phyloP scores from a whole-genome alignment of 1,284 basidiomycete species.

The Lentinula novae-zelandiae region DNA sequence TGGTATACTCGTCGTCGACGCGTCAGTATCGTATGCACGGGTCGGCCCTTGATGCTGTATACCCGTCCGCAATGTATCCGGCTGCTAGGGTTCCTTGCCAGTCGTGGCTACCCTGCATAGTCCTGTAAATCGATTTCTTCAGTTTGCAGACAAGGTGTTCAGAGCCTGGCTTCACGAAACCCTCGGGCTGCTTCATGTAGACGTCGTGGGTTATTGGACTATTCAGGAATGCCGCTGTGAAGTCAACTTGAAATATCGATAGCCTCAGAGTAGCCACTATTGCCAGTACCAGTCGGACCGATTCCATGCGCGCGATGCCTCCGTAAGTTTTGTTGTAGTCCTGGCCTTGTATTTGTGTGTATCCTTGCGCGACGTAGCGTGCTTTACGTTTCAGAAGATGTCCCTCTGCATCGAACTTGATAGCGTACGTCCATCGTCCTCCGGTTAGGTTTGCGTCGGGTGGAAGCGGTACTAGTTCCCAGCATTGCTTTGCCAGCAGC shows the following conservation, averaged over 20 bases:
- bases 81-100: slow-evolving; percentile 35
- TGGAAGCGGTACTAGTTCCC: background rate
- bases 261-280: background rate
- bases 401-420: slow-evolving; percentile 24
- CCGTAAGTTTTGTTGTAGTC: background rate
- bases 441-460: background rate
- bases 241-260: background rate
- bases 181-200: slow-evolving; percentile 10
- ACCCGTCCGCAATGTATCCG: slow-evolving; percentile 25
- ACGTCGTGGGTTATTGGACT: background rate
- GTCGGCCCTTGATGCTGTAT: slow-evolving; percentile 15
- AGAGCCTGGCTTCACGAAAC: slow-evolving; percentile 26
- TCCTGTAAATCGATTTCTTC: slow-evolving; percentile 34
- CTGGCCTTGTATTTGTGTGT: background rate
- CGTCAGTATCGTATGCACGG: slow-evolving; percentile 24
- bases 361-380: background rate
- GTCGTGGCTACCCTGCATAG: slow-evolving; percentile 32
- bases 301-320: background rate
- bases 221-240: background rate
- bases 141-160: slow-evolving; percentile 29
- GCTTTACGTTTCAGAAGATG: background rate
- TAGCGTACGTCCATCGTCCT: slow-evolving; percentile 29
- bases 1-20: background rate
- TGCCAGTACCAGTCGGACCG: background rate
- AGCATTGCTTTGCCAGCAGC: background rate